Evolutionary conservation across 2,329 filamentous ascomycete species (phyloP).

Genomic region (Teratosphaeriaceae sp.): DNA sequence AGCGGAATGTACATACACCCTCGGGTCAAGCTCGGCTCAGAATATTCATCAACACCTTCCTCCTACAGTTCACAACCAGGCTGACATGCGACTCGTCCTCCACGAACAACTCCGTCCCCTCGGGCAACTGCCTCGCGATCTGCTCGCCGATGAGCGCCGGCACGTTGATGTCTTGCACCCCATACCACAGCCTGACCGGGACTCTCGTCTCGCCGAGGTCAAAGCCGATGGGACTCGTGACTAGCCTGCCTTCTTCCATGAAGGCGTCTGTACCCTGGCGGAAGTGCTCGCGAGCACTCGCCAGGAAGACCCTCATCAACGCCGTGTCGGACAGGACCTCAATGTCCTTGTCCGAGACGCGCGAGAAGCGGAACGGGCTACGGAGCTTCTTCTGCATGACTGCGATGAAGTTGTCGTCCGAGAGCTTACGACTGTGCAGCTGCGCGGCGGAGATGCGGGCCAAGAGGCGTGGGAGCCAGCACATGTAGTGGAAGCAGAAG

Average conservation of each 20-base stretch:
- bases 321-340: background rate
- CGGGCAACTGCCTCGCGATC: background rate
- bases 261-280: constrained; percentile 1
- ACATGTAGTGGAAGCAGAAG: background rate
- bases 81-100: background rate
- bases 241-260: background rate
- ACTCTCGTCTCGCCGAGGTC: background rate
- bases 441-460: background rate
- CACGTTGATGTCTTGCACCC: background rate
- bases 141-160: background rate
- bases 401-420: background rate
- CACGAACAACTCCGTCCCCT: background rate
- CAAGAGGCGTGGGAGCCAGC: background rate
- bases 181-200: constrained; percentile 1
- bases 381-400: background rate
- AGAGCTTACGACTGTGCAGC: background rate
- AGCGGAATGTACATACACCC: too few relatives aligned
- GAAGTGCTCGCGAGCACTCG: background rate
- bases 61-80: background rate
- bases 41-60: background rate
- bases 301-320: background rate
- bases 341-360: background rate
- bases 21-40: too few relatives aligned
- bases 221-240: background rate
- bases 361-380: background rate